Evolutionary conservation across 2,329 filamentous ascomycete genomes (phyloP), one percentile per base, ranked within the genome.

Genomic region (Talaromyces amestolkiae): DNA sequence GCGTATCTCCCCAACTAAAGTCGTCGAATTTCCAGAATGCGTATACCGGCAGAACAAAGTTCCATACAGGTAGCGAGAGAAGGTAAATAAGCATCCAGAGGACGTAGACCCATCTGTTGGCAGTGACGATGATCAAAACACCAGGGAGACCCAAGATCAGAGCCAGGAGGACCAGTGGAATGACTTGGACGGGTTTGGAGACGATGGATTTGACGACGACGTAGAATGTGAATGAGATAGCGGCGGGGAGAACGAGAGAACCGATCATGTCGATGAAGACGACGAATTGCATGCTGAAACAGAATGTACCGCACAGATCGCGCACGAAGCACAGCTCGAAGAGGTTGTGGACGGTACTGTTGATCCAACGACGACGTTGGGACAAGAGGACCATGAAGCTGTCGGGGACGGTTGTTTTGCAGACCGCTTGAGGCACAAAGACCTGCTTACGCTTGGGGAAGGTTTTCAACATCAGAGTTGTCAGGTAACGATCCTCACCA

Each of bases 21-120:
- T 99, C 95, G 77, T 99, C 95, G 77, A 99, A 99, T 81, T 99
- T 98, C 95, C 95, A 99, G 84, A 94, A 99, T 3, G 95, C 91
- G 76, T 99, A 99, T 8, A 87, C 87, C 0, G 95, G 95, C 9
- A 99, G 87, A 43, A 99, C 85, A 77, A 99, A 97, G 79, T 99
- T 99, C 95, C 95, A 99, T 65, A 99, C 86, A 0, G 96, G 96
- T 1, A 99, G 87, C 0, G 95, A 97, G 54, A 93, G 63, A 19
- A 99, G 87, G 78, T 99, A 99, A 78, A 98, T 95, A 51, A 95
- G 76, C 95, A 99, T 98, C 95, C 95, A 99, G 51, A 91, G 80
- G 49, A 99, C 89, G 75, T 99, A 99, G 0, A 91, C 90, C 85
- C 90, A 89, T 45, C 92, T 92, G 79, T 98, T 93, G 10, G 96